A percentile compares a stretch with the other conserved stretches of the same genome.
Conservation (phyloP, 1,139 yeast genomes). For the Geotrichum candidum region DNA sequence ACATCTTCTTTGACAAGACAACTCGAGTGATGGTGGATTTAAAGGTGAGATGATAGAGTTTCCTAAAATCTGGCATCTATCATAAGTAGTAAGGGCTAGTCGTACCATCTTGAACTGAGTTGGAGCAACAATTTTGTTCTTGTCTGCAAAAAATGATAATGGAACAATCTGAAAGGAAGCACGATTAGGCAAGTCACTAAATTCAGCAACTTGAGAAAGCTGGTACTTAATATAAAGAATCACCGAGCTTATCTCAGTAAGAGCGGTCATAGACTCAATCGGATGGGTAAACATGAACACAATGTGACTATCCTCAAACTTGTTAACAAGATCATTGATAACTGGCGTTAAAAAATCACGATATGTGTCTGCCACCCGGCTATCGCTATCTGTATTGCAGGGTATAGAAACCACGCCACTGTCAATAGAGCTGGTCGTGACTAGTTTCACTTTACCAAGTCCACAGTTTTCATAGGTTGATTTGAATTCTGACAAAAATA, state of each 20-base stretch:
- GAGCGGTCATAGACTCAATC: conserved; percentile 13
- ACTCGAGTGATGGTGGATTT: neutral
- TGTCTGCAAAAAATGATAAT: conserved; percentile 43
- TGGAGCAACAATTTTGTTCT: conserved; percentile 43
- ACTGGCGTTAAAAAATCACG: neutral
- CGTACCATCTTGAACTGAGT: conserved; percentile 47
- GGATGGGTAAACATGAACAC: conserved; percentile 16
- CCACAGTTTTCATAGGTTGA: conserved; percentile 35
- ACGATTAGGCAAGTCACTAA: neutral
- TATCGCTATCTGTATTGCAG: conserved; percentile 2
- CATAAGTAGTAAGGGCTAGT: conserved; percentile 59
- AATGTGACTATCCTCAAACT: neutral
- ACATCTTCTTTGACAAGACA: conserved; percentile 19
- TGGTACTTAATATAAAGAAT: conserved; percentile 14
- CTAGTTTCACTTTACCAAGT: conserved; percentile 32
- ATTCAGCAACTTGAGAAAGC: neutral
- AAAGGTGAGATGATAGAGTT: conserved; percentile 1
- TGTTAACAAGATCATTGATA: neutral
- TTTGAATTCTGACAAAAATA: conserved; percentile 29
- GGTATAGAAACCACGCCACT: conserved; percentile 22
- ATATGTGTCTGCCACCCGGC: neutral
- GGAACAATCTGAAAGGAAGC: conserved; percentile 45
- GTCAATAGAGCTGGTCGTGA: conserved; percentile 24
- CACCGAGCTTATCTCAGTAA: conserved; percentile 5
- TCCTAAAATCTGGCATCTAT: conserved; percentile 35